These are phyloP conservation scores for Iris macrosiphon DNA, from an alignment of 106 monocot species.

Conservation along the genomic window DNA sequence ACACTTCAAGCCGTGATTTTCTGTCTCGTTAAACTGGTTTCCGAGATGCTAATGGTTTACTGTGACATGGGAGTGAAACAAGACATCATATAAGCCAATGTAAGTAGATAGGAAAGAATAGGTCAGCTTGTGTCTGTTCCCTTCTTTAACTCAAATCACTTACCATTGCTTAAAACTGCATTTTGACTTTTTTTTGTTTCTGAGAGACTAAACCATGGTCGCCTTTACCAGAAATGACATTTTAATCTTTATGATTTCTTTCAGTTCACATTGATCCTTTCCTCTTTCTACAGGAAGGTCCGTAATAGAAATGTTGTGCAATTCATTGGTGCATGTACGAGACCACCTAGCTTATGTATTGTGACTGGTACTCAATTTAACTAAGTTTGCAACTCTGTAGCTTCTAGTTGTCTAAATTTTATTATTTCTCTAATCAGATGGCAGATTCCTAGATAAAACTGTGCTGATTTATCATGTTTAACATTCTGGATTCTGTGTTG, in stretches of 20 bases:
- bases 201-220: background rate
- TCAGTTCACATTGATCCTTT: background rate
- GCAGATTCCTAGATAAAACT: too few species aligned
- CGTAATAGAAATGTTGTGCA: constrained; percentile 87
- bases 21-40: too few species aligned
- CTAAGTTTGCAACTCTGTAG: background rate
- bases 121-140: too few species aligned
- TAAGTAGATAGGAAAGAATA: too few species aligned
- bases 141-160: too few species aligned
- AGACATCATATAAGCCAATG: too few species aligned
- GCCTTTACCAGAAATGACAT: background rate
- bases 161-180: background rate
- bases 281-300: constrained; percentile 52
- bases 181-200: background rate
- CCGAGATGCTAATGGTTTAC: too few species aligned
- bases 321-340: constrained; percentile 90
- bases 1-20: too few species aligned
- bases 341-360: constrained; percentile 71
- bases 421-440: background rate
- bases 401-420: background rate
- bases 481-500: constrained; percentile 8
- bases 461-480: background rate
- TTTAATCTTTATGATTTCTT: background rate
- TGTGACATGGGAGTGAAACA: too few species aligned
- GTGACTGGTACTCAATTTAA: constrained; percentile 56